Base-by-base conservation (phyloP, 2,329 filamentous ascomycete genomes). In the Fusarium praegraminearum region DNA sequence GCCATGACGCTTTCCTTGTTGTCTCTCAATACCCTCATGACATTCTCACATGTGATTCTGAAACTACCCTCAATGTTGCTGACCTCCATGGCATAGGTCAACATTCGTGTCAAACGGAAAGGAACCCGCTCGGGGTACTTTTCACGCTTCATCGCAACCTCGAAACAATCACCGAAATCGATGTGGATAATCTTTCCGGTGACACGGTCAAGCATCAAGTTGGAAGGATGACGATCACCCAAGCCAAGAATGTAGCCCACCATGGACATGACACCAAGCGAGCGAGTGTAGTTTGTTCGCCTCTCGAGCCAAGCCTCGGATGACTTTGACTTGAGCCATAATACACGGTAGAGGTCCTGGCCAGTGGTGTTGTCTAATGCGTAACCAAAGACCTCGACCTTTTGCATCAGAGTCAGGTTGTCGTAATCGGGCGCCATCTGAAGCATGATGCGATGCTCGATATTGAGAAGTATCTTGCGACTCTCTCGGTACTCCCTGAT, bases 341-440 rank as follows among this genome's bases (percentile, higher is more conserved):
- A 84, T 3, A 99, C 95, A 38, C 96, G 93, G 81, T 99, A 99
- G 28, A 99, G 85, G 82, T 99, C 96, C 79, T 99, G 97, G 3
- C 96, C 97, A 1, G 96, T 99, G 1, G 96, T 99, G 79, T 99
- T 99, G 82, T 99, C 97, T 64, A 99, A 90, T 7, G 96, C 97
- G 78, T 99, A 99, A 33, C 96, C 95, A 78, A 99, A 99, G 13
- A 99, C 96, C 80, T 99, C 97, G 1, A 99, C 97, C 83, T 99
- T 99, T 78, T 99, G 97, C 96, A 99, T 98, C 36, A 99, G 87
- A 1, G 97, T 98, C 47, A 99, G 89, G 76, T 97, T 98, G 78
- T 99, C 96, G 76, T 98, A 99, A 78, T 99, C 96, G 1, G 96
- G 97, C 26, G 96, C 96, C 96, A 99, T 99, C 80, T 99, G 97